A percentile compares a stretch with the other conserved stretches of the same genome.
Conservation (phyloP, 2,329 filamentous ascomycete genomes). For the Leptosphaerulina australis region DNA sequence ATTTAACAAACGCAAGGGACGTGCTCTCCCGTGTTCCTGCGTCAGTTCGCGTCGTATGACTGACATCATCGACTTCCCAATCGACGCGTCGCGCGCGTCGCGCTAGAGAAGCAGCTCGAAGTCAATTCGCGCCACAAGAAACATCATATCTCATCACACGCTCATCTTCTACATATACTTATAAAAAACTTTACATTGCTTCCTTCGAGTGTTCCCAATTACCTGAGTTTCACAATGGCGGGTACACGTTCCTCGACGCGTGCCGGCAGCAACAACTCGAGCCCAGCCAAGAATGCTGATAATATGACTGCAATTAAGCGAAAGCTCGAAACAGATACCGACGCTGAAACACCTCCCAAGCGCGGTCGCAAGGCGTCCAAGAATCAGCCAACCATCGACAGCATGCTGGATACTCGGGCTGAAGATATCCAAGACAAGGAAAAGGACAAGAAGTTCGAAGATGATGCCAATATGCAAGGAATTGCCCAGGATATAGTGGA, state of each 20-base stretch:
- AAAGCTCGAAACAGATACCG: conserved; percentile 46
- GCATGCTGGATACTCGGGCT: conserved; percentile 53
- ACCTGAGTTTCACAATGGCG: conserved; percentile 28
- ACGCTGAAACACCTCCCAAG: conserved; percentile 48
- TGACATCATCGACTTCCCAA: conserved; percentile 4
- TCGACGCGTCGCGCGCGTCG: conserved; percentile 1
- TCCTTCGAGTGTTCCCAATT: neutral
- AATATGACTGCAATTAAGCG: conserved; percentile 48
- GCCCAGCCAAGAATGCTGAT: conserved; percentile 35
- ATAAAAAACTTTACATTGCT: neutral
- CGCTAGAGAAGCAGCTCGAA: conserved; percentile 15
- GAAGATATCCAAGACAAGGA: conserved; percentile 38
- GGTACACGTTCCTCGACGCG: conserved; percentile 38
- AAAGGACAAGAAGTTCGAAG: conserved; percentile 20
- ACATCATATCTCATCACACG: neutral
- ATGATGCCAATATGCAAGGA: conserved; percentile 34
- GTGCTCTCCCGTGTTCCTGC: neutral
- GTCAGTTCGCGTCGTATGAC: neutral
- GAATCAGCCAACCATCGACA: conserved; percentile 61
- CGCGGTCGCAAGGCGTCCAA: conserved; percentile 51
- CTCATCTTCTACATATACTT: neutral
- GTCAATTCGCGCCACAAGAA: conserved; percentile 7
- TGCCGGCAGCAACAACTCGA: conserved; percentile 24
- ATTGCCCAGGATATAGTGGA: conserved; percentile 8
- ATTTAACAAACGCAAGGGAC: neutral